Evolutionary conservation across 495 filamentous ascomycete species (phyloP).

Genomic region (Penicillium bovifimosum): DNA sequence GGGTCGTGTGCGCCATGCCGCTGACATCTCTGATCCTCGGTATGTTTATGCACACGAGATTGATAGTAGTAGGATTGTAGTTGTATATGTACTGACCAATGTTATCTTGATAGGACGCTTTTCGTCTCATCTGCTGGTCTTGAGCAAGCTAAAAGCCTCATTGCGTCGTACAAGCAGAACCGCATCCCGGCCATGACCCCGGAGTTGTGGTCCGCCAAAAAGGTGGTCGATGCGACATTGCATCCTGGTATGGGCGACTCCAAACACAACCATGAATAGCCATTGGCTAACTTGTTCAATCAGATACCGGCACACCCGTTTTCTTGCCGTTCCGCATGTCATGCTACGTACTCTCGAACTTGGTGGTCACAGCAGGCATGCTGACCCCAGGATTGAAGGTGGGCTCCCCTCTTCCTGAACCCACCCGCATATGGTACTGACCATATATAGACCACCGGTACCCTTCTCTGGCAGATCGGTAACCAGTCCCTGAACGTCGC

Average conservation of each 20-base stretch:
- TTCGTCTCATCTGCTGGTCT: slow-evolving; percentile 70
- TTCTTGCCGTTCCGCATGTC: slow-evolving; percentile 97
- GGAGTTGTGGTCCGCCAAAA: slow-evolving; percentile 91
- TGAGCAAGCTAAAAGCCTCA: slow-evolving; percentile 71
- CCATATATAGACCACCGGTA: slow-evolving; percentile 64
- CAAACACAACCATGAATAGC: neutral
- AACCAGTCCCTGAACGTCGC: slow-evolving; percentile 98
- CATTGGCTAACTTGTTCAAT: slow-evolving; percentile 4
- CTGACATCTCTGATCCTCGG: slow-evolving; percentile 91
- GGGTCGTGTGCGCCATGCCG: slow-evolving; percentile 88
- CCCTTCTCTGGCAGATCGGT: slow-evolving; percentile 88
- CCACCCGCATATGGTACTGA: neutral
- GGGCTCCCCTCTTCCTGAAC: slow-evolving; percentile 3
- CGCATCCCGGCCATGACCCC: slow-evolving; percentile 72
- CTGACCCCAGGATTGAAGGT: slow-evolving; percentile 65
- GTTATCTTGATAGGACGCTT: slow-evolving; percentile 55
- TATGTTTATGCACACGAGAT: slow-evolving; percentile 43
- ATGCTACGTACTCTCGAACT: slow-evolving; percentile 86
- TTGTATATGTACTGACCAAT: slow-evolving; percentile 5
- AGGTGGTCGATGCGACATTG: slow-evolving; percentile 90
- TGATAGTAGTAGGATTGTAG: neutral
- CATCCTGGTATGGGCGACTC: slow-evolving; percentile 64
- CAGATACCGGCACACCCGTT: slow-evolving; percentile 87
- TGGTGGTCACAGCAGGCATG: slow-evolving; percentile 98
- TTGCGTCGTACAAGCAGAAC: slow-evolving; percentile 78